Evolutionary conservation across 148 eudicot species (phyloP), one percentile per base, ranked within the genome.

Genomic region (Spergularia marina): DNA sequence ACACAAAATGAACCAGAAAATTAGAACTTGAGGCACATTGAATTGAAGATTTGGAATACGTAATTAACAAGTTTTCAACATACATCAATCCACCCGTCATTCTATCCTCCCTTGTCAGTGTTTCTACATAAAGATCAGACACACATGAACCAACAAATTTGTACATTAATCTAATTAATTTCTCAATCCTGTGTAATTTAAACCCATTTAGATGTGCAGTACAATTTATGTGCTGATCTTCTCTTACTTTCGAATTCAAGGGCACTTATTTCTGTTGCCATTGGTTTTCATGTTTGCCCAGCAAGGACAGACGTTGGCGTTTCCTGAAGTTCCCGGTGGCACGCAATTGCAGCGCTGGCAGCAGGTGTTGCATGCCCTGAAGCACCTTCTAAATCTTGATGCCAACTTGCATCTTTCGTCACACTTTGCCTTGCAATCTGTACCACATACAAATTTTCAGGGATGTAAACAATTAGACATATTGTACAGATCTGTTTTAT

Each of bases 301-400:
- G 63, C 91, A 88, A 59, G 87, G 87, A 65, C 91, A 88, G 6
- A 47, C 40, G 3, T 82, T 66, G 1, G 80, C 68, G 70, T 76
- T 80, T 59, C 88, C 88, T 9, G 83, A 70, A 47, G 88, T 78
- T 14, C 90, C 85, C 7, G 87, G 83, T 0, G 88, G 91, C 65
- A 85, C 91, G 36, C 91, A 88, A 72, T 78, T 78, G 76, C 91
- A 88, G 10, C 91, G 83, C 15, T 70, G 70, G 61, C 91, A 88
- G 67, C 91, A 88, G 5, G 88, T 88, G 56, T 73, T 85, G 71
- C 91, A 88, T 12, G 81, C 82, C 25, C 87, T 78, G 2, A 77
- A 30, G 61, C 91, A 88, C 51, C 25, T 12, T 25, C 70, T 83
- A 15, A 79, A 84, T 76, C 82, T 80, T 67, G 82, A 71, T 16